Evolutionary conservation across 345 rosid genomes (phyloP).

Genomic region (rapeseed (Brassica napus)): DNA sequence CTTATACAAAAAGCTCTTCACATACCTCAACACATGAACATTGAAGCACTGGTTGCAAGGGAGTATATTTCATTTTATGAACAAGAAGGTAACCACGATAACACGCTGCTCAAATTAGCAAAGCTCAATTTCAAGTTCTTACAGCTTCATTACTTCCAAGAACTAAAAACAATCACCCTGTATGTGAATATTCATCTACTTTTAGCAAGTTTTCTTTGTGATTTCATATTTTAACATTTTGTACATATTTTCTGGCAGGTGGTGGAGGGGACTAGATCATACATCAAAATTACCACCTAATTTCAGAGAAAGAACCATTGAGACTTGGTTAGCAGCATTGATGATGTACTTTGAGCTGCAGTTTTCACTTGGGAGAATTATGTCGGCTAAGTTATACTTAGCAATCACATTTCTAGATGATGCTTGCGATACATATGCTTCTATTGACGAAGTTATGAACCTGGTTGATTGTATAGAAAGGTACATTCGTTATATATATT

Average conservation of each 20-base stretch:
- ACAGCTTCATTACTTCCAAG: conserved; percentile 19
- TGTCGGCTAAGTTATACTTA: conserved; percentile 17
- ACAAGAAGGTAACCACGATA: conserved; percentile 6
- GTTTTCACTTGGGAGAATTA: conserved; percentile 20
- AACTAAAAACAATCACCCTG: conserved; percentile 20
- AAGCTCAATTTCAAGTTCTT: conserved; percentile 23
- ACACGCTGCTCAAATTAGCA: conserved; percentile 12
- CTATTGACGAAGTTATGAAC: background rate
- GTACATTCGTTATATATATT: background rate
- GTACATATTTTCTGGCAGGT: conserved; percentile 2
- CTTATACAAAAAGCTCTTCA: conserved; percentile 8
- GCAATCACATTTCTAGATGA: conserved; percentile 1
- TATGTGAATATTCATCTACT: background rate
- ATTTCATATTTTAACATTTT: background rate
- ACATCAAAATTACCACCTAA: background rate
- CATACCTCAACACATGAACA: conserved; percentile 20
- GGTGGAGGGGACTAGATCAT: conserved; percentile 14
- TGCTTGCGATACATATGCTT: conserved; percentile 19
- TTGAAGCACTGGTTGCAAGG: background rate
- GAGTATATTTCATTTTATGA: conserved; percentile 23
- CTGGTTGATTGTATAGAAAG: conserved; percentile 16
- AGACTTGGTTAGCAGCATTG: conserved; percentile 3
- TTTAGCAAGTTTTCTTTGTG: background rate
- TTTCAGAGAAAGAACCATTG: conserved; percentile 11
- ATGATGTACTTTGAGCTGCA: conserved; percentile 21